Evolutionary conservation across 1,284 basidiomycete genomes (phyloP).

Genomic region (Ceratobasidium sp.): DNA sequence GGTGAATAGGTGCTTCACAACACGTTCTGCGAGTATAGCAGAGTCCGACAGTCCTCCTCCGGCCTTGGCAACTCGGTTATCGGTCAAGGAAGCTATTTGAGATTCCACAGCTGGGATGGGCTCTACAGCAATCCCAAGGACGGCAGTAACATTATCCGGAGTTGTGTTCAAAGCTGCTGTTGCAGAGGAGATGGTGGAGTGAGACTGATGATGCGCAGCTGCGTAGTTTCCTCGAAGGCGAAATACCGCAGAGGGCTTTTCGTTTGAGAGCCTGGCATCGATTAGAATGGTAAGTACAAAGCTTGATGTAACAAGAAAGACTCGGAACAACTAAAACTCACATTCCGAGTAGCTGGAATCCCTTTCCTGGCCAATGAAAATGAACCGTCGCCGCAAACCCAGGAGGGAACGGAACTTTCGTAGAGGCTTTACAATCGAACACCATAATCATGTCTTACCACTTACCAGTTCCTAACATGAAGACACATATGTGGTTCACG

Average conservation of each 20-base stretch:
- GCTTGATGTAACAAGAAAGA: constrained; percentile 15
- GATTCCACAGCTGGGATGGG: constrained; percentile 67
- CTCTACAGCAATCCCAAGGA: constrained; percentile 77
- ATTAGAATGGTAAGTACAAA: not conserved
- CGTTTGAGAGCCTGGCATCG: constrained; percentile 78
- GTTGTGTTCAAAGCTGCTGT: constrained; percentile 52
- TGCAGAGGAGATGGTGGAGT: constrained; percentile 64
- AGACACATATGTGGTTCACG: constrained; percentile 91
- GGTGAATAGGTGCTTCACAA: constrained; percentile 83
- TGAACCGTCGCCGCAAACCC: constrained; percentile 91
- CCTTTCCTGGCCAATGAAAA: constrained; percentile 88
- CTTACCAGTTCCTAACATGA: constrained; percentile 82
- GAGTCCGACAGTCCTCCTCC: constrained; percentile 52
- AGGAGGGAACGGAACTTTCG: constrained; percentile 81
- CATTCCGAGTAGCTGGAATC: constrained; percentile 90
- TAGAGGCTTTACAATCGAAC: constrained; percentile 1
- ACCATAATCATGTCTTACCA: constrained; percentile 38
- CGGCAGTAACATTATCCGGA: constrained; percentile 66
- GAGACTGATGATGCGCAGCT: constrained; percentile 61
- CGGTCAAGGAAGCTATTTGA: constrained; percentile 59
- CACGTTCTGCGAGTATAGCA: constrained; percentile 66
- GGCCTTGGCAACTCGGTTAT: not conserved
- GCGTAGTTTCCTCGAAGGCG: constrained; percentile 74
- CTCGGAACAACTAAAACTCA: constrained; percentile 58
- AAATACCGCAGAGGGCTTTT: constrained; percentile 92